Evolutionary conservation across 75 land plant genomes (phyloP), one percentile per base, ranked within the genome.

Genomic region (Isoetes taiwanensis): DNA sequence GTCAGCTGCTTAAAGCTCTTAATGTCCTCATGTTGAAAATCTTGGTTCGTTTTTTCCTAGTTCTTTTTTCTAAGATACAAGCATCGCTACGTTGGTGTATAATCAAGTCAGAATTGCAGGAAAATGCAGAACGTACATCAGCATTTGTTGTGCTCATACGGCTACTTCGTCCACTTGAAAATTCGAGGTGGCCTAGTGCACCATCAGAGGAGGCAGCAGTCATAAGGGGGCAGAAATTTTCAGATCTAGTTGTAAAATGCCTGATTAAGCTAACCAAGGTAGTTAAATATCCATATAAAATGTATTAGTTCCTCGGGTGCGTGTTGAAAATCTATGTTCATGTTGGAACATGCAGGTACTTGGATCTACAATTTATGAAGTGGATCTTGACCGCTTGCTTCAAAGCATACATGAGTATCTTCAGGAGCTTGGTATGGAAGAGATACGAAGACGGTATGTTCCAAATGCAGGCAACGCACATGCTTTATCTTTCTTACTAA

Each of bases 1-100:
- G 96, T 66, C 96, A 89, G 66, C 90, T 94, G 12, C 54, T 94
- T 57, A 94, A 84, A 74, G 99, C 99, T 1, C 58, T 94, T 41
- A 94, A 94, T 71, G 96, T 94, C 54, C 60, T 94, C 56, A 89
- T 94, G 96, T 81, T 94, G 19, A 94, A 94, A 59, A 94, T 94
- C 43, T 59, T 94, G 99, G 98, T 93, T 57, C 28, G 66, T 8
- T 2, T 29, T 10, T 28, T 20, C 3, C 58, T 52, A n/a, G 30
- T 16, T 41, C 19, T 16, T 37, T 24, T 6, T 32, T 1, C 1
- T 41, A 32, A 2, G n/a, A 58, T 24, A 21, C 34, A 30, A 32
- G 25, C n/a, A 0, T 65, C 0, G 62, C 14, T 28, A 32, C 4
- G 34, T 29, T 28, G 3, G 17, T 31, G n/a, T 56, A 1, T 59